Conservation (phyloP, 2,329 filamentous ascomycete genomes). For the Macroventuria anomochaeta region DNA sequence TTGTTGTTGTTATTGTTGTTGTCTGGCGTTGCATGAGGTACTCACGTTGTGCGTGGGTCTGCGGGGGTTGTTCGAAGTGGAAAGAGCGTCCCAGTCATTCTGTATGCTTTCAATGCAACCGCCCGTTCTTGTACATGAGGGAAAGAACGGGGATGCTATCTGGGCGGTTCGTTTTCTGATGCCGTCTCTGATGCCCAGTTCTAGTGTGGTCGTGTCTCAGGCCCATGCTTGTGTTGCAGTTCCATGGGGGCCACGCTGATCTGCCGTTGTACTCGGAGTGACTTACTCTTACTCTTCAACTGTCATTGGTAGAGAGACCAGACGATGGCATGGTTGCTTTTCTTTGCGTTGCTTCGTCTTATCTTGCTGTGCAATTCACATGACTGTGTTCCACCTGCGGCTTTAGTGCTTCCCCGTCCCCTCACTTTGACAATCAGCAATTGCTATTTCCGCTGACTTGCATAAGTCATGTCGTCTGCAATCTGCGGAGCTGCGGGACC, state of each 20-base stretch:
- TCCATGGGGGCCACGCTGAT: neutral
- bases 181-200: too few species aligned
- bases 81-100: neutral
- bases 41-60: neutral
- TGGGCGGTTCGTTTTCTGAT: neutral
- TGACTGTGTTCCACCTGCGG: neutral
- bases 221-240: neutral
- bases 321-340: neutral
- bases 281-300: neutral
- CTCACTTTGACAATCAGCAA: neutral
- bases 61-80: neutral
- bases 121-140: neutral
- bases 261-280: neutral
- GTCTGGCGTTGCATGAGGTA: neutral
- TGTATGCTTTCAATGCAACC: neutral
- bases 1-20: neutral
- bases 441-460: slow-evolving; percentile 4
- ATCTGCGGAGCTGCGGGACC: slow-evolving; percentile 2
- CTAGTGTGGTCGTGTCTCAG: neutral
- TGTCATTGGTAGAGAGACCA: neutral
- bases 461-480: slow-evolving; percentile 3
- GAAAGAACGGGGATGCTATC: neutral
- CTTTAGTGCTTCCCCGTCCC: neutral
- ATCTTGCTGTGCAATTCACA: slow-evolving; percentile 3
- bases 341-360: neutral